Base-by-base conservation (phyloP, 2,329 filamentous ascomycete species). In the Chrysoporthe cubensis region DNA sequence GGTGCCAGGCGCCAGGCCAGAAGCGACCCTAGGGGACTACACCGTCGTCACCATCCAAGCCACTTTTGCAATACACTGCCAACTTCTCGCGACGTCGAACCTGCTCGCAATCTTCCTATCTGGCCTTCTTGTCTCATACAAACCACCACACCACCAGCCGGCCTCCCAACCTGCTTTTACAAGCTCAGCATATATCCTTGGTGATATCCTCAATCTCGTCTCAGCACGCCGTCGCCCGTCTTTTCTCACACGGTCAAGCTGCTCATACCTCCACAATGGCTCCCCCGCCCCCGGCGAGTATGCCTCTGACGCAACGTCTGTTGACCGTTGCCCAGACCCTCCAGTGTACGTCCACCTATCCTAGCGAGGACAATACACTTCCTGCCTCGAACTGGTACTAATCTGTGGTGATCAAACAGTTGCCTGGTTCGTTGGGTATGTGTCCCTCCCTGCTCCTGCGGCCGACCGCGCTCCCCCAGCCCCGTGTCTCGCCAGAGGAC, bases 281-380 rank as follows among this genome's bases (percentile, higher is more conserved):
- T 81, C 91, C 92, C 82, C 90, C 91, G 80, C 90, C 91, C 72
- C 83, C 90, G 68, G 82, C 91, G 68, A 86, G 82, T 74, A 80
- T 91, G 80, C 90, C 93, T 78, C 84, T 96, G 75, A 81, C 83
- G 76, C 89, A 96, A 83, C 88, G 94, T 77, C 82, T 97, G 69
- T 81, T 93, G 75, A 85, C 87, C 74, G 86, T 98, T 73, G 94
- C 91, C 73, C 90, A 97, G 80, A 98, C 94, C 58, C 85, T 98
- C 73, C 96, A 98, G 84, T 99, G 95, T 91, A 88, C 80, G 83
- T 88, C 78, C 78, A 59, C 46, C 56, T 44, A 80, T 80, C 72
- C 9, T 16, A n/a, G 21, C n/a, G 9, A 48, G 46, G 68, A 72
- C 70, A 69, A 43, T 70, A 57, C 66, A 66, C 67, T 63, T 69